phyloP scores from a whole-genome alignment of 176 grass and related monocot genomes.

The Zoysia pacifica region DNA sequence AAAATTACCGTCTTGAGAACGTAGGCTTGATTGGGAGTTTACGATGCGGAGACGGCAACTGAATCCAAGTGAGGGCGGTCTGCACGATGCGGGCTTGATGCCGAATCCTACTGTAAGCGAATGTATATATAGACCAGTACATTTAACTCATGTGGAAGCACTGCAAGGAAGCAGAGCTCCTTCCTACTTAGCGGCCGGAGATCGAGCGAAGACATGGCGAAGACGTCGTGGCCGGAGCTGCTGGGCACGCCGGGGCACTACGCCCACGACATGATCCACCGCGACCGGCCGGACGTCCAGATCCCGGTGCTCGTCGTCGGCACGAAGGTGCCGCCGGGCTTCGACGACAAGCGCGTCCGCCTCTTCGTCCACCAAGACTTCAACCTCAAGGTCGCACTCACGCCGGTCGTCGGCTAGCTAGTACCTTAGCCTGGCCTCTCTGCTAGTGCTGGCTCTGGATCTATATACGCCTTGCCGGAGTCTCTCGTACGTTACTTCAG shows the following conservation, averaged over 20 bases:
- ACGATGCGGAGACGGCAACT: background rate
- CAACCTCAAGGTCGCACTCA: constrained; percentile 8
- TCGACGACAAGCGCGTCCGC: constrained; percentile 35
- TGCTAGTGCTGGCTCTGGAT: too few species aligned
- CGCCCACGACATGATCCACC: background rate
- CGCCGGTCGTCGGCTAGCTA: constrained; percentile 23
- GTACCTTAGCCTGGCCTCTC: too few species aligned
- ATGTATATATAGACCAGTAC: too few species aligned
- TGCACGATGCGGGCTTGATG: too few species aligned
- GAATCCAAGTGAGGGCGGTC: too few species aligned
- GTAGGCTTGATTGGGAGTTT: background rate
- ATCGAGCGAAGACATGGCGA: background rate
- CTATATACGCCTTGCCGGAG: too few species aligned
- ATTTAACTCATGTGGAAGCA: too few species aligned
- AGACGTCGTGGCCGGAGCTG: background rate
- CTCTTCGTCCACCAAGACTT: constrained; percentile 1
- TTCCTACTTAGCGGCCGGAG: too few species aligned
- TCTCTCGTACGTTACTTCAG: too few species aligned
- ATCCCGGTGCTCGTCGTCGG: background rate
- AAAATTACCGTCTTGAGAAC: background rate
- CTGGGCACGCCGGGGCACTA: background rate
- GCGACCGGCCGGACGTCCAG: background rate
- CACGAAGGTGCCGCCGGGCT: constrained; percentile 16
- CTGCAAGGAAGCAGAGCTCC: too few species aligned
- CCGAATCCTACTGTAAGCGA: too few species aligned